These are phyloP conservation scores for Grigorovia yakushimaensis DNA, from an alignment of 805 yeast species.

Conservation along the genomic window DNA sequence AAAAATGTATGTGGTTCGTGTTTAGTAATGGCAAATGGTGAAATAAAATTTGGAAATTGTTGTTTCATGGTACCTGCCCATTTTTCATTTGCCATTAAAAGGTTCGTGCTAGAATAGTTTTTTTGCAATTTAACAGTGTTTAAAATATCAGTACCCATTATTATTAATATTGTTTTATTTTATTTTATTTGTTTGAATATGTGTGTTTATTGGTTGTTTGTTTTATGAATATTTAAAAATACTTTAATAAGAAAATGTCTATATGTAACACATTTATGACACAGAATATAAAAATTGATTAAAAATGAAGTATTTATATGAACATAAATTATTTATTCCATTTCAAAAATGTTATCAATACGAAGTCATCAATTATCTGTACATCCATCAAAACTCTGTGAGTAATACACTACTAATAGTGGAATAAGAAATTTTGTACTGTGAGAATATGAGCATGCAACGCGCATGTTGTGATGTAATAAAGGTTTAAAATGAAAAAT, in stretches of 20 bases:
- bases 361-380: too few species aligned
- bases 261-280: too few species aligned
- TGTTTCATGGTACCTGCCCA: constrained; percentile 38
- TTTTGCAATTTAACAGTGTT: background rate
- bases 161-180: background rate
- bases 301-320: background rate
- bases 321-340: too few species aligned
- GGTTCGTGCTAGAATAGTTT: constrained; percentile 6
- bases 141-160: constrained; percentile 5
- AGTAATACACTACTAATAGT: too few species aligned
- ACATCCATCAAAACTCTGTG: too few species aligned
- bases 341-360: too few species aligned
- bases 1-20: constrained; percentile 77
- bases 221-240: too few species aligned
- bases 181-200: background rate
- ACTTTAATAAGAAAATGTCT: background rate
- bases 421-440: too few species aligned
- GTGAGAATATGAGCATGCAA: too few species aligned
- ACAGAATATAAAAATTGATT: background rate
- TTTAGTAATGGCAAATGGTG: constrained; percentile 5
- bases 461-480: too few species aligned
- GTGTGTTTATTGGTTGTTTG: background rate
- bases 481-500: too few species aligned
- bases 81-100: constrained; percentile 33
- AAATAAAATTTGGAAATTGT: constrained; percentile 46